Evolutionary conservation across 2,329 filamentous ascomycete species (phyloP).

Genomic region (Cercospora sesami): DNA sequence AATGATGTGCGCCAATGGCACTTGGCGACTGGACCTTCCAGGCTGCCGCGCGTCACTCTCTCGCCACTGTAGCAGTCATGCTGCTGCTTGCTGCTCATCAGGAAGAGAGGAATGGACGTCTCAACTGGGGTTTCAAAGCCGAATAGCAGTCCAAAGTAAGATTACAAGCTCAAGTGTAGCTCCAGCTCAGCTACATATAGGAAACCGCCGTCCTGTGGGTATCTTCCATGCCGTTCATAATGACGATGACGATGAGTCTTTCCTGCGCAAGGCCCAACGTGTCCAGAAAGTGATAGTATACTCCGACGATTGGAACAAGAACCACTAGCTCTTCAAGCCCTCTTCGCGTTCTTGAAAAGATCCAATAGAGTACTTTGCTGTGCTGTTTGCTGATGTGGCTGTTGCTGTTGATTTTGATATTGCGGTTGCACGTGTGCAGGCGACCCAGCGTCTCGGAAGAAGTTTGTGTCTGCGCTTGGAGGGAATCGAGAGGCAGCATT

Average conservation of each 20-base stretch:
- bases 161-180: not conserved
- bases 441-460: constrained; percentile 26
- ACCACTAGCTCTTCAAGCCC: not conserved
- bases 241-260: not conserved
- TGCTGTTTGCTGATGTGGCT: constrained; percentile 6
- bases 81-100: no score
- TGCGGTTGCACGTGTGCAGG: constrained; percentile 15
- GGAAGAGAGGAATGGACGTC: no score
- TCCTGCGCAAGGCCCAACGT: not conserved
- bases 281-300: not conserved
- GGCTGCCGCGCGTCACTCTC: not conserved
- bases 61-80: not conserved
- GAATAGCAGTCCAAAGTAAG: no score
- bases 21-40: not conserved
- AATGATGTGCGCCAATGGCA: not conserved
- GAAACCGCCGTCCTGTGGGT: not conserved
- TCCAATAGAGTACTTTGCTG: constrained; percentile 33
- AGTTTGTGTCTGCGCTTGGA: constrained; percentile 28
- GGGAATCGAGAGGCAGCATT: constrained; percentile 12
- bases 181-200: not conserved
- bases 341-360: constrained; percentile 34
- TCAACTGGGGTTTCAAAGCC: no score
- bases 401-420: constrained; percentile 8
- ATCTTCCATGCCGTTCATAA: not conserved
- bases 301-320: not conserved